Percentiles rank a stretch among this genome's conserved stretches.
These are phyloP conservation scores for Dalbergia cultrata DNA, from an alignment of 306 rosid species.

Conservation along the genomic window DNA sequence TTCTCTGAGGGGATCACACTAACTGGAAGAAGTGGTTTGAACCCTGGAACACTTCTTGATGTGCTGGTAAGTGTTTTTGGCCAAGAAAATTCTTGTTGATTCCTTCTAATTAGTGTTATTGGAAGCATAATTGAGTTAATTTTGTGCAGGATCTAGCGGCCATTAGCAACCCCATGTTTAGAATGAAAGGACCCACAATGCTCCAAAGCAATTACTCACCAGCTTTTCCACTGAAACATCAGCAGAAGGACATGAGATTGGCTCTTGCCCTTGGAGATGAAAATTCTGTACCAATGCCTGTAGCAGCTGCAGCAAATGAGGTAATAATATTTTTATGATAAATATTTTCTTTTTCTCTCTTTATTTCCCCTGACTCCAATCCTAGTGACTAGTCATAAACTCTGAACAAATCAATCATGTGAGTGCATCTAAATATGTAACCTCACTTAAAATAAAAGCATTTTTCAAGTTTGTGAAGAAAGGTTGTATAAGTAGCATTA, in stretches of 20 bases:
- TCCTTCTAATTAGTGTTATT: background rate
- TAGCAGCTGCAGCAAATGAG: conserved; percentile 92
- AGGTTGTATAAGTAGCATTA: conserved; percentile 16
- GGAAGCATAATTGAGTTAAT: conserved; percentile 29
- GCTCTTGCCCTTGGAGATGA: conserved; percentile 91
- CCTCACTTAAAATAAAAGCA: background rate
- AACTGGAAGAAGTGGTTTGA: conserved; percentile 76
- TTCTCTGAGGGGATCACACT: conserved; percentile 85
- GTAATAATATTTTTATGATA: conserved; percentile 42
- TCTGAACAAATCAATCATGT: background rate
- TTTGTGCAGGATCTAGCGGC: conserved; percentile 76
- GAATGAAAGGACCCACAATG: conserved; percentile 82
- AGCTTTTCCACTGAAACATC: conserved; percentile 91
- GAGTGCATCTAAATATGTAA: conserved; percentile 20
- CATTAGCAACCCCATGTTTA: conserved; percentile 78
- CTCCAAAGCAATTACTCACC: conserved; percentile 70
- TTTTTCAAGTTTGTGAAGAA: background rate
- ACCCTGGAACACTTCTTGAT: conserved; percentile 75
- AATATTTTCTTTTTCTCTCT: background rate
- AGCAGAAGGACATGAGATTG: conserved; percentile 93
- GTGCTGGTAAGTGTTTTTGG: conserved; percentile 65
- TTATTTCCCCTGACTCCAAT: background rate
- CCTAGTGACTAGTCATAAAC: background rate
- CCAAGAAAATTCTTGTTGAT: conserved; percentile 25
- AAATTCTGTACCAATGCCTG: conserved; percentile 76